Evolutionary conservation across 1,139 yeast genomes (phyloP).

Genomic region (Saccharomycopsis phalli): DNA sequence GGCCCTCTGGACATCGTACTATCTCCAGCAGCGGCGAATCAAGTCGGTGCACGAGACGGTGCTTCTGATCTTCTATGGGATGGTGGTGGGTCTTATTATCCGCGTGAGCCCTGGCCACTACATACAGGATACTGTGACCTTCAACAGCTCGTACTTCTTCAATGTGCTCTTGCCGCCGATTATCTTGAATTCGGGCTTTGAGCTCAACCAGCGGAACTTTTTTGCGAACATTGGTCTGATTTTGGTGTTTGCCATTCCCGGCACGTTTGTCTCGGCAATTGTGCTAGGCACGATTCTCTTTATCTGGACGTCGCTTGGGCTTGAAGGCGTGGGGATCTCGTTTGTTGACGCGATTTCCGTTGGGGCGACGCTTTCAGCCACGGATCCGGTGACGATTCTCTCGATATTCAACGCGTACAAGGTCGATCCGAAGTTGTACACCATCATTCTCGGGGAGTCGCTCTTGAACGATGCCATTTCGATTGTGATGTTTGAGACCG

Average conservation of each 20-base stretch:
- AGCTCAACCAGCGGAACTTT: slow-evolving; percentile 89
- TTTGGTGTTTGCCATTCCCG: slow-evolving; percentile 92
- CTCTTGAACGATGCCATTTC: slow-evolving; percentile 94
- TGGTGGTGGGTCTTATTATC: slow-evolving; percentile 88
- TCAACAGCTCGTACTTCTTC: slow-evolving; percentile 90
- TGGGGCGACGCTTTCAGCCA: slow-evolving; percentile 95
- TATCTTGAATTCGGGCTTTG: slow-evolving; percentile 92
- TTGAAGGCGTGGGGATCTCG: slow-evolving; percentile 80
- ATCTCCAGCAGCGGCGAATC: slow-evolving; percentile 81
- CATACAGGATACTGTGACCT: slow-evolving; percentile 93
- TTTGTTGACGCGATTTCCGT: slow-evolving; percentile 95
- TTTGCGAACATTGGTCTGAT: slow-evolving; percentile 89
- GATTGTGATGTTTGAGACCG: slow-evolving; percentile 97
- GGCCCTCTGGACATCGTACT: slow-evolving; percentile 93
- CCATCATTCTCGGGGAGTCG: slow-evolving; percentile 95
- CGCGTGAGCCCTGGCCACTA: slow-evolving; percentile 92
- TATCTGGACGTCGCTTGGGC: slow-evolving; percentile 84
- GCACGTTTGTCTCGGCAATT: slow-evolving; percentile 85
- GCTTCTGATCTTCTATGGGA: slow-evolving; percentile 88
- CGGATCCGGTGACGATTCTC: slow-evolving; percentile 95
- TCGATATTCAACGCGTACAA: slow-evolving; percentile 95
- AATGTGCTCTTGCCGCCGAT: slow-evolving; percentile 93
- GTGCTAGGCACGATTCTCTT: slow-evolving; percentile 80
- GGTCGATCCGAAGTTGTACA: slow-evolving; percentile 94
- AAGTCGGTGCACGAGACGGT: slow-evolving; percentile 97